Conservation (phyloP, 768 basidiomycete species). For the Psilocybe tampanensis region DNA sequence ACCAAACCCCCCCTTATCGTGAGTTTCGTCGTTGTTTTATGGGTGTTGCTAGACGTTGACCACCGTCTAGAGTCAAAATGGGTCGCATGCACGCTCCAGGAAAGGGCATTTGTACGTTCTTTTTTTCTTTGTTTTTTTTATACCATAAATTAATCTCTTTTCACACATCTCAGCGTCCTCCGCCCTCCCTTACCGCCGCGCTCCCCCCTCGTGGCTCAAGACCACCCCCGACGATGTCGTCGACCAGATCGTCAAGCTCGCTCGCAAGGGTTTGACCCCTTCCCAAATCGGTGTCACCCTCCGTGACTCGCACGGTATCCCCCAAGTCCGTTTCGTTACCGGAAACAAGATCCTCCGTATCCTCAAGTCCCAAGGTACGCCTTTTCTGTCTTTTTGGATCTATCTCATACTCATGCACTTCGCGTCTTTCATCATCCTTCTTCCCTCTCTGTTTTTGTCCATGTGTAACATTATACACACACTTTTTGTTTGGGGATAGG, state of each 20-base stretch:
- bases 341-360: slow-evolving; percentile 99
- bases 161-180: slow-evolving; percentile 89
- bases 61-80: slow-evolving; percentile 54
- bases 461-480: slow-evolving; percentile 25
- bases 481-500: slow-evolving; percentile 72
- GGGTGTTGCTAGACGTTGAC: slow-evolving; percentile 18
- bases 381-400: neutral
- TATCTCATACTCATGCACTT: slow-evolving; percentile 29
- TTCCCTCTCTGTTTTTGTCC: slow-evolving; percentile 15
- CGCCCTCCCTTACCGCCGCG: slow-evolving; percentile 95
- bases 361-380: slow-evolving; percentile 90
- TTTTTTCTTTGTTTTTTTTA: slow-evolving; percentile 2
- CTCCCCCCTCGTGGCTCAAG: slow-evolving; percentile 97
- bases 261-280: slow-evolving; percentile 95
- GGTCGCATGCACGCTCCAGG: slow-evolving; percentile 99
- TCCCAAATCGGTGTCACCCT: slow-evolving; percentile 98
- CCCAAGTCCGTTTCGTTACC: slow-evolving; percentile 97
- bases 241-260: slow-evolving; percentile 96
- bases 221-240: slow-evolving; percentile 92
- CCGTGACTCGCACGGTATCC: slow-evolving; percentile 97
- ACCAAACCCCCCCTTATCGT: slow-evolving; percentile 27
- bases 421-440: slow-evolving; percentile 14
- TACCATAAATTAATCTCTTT: slow-evolving; percentile 3
- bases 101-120: slow-evolving; percentile 94
- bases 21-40: slow-evolving; percentile 8